Evolutionary conservation across 305 asterid species (phyloP).

Genomic region (Solanum hybrid): DNA sequence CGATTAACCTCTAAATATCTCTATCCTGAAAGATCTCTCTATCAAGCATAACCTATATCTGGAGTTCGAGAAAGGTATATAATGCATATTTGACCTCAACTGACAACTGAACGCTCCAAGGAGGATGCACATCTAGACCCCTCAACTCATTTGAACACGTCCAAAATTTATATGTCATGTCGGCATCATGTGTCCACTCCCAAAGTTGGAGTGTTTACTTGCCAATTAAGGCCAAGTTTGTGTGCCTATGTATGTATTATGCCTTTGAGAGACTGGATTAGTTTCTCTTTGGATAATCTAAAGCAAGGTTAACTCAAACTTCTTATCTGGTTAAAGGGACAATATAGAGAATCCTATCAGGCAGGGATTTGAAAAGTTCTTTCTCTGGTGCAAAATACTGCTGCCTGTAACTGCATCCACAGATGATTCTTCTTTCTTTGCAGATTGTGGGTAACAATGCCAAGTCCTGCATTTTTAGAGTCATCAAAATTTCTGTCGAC

Average conservation of each 20-base stretch:
- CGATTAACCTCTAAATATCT: constrained; percentile 1
- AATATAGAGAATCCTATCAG: not conserved
- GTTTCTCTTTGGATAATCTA: not conserved
- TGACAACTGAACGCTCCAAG: not conserved
- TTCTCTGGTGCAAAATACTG: not conserved
- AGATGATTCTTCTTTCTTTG: not conserved
- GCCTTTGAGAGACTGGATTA: not conserved
- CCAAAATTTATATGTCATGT: not conserved
- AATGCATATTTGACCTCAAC: not conserved
- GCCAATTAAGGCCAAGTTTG: not conserved
- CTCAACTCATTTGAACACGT: not conserved
- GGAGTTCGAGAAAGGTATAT: not conserved
- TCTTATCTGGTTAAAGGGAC: not conserved
- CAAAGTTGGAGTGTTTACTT: not conserved
- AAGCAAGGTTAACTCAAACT: not conserved
- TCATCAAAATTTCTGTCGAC: not conserved
- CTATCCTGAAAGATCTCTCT: not conserved
- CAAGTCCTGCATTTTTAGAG: not conserved
- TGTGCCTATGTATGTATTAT: not conserved
- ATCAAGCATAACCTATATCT: not conserved
- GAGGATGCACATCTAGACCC: not conserved
- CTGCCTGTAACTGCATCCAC: not conserved
- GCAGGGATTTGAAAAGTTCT: not conserved
- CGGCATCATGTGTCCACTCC: not conserved
- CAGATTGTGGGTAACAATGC: not conserved